These are phyloP conservation scores for Physaria fendleri DNA, from an alignment of 345 rosid genomes.

Conservation along the genomic window DNA sequence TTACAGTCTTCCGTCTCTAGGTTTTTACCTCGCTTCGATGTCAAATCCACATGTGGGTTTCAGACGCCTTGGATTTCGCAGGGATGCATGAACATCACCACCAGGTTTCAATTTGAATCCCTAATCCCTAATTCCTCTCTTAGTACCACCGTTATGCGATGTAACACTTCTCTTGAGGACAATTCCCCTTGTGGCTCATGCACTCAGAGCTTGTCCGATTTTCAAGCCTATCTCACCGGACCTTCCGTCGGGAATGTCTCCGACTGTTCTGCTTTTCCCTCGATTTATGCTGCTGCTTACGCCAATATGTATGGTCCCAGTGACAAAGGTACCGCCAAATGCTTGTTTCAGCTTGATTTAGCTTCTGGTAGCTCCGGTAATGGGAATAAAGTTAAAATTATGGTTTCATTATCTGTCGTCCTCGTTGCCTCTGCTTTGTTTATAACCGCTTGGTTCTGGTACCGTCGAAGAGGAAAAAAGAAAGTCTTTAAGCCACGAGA, in stretches of 20 bases:
- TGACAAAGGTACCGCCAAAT: constrained; percentile 52
- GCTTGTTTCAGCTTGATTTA: constrained; percentile 52
- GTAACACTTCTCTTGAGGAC: constrained; percentile 61
- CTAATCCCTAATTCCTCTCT: constrained; percentile 32
- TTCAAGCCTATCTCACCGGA: constrained; percentile 45
- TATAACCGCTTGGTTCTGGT: constrained; percentile 40
- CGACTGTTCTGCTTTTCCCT: constrained; percentile 52
- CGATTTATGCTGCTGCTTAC: constrained; percentile 67
- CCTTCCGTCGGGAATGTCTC: constrained; percentile 55
- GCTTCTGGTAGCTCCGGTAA: constrained; percentile 9
- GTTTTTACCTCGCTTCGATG: constrained; percentile 36
- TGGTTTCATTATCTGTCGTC: constrained; percentile 27
- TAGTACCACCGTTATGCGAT: constrained; percentile 27
- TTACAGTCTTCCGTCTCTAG: constrained; percentile 39
- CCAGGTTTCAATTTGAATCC: constrained; percentile 48
- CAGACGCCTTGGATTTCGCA: constrained; percentile 66
- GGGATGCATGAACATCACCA: constrained; percentile 74
- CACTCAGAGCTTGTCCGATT: constrained; percentile 40
- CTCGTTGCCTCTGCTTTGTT: constrained; percentile 29
- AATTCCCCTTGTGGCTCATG: constrained; percentile 79
- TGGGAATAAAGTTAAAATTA: constrained; percentile 26
- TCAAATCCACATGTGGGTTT: constrained; percentile 61
- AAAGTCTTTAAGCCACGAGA: constrained; percentile 14
- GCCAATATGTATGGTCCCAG: constrained; percentile 59
- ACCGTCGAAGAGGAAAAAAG: constrained; percentile 35